Conservation (phyloP, 176 grass and related monocot species). For the Pontederia paniculata region DNA sequence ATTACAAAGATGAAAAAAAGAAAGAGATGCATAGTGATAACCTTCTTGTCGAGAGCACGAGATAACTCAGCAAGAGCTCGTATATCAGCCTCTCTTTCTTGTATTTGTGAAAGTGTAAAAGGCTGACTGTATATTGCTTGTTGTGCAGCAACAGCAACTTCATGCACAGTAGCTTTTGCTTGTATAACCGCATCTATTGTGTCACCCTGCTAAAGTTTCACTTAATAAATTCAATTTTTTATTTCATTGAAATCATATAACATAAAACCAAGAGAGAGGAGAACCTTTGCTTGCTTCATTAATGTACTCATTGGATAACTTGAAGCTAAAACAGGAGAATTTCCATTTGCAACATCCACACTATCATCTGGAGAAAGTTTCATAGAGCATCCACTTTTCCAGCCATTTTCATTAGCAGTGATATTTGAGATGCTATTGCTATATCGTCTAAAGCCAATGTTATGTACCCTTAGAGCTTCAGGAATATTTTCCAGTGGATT, state of each 20-base stretch:
- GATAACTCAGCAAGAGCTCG: constrained; percentile 93
- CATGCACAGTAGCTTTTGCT: constrained; percentile 66
- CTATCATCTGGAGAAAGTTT: constrained; percentile 38
- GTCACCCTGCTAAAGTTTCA: constrained; percentile 42
- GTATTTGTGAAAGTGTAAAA: constrained; percentile 78
- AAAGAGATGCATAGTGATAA: constrained; percentile 9
- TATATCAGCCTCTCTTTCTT: constrained; percentile 98
- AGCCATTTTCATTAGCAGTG: constrained; percentile 50
- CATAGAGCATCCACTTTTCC: constrained; percentile 27
- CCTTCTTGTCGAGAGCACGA: constrained; percentile 90
- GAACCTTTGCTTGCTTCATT: constrained; percentile 62
- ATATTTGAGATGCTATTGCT: constrained; percentile 41
- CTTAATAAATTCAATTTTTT: constrained; percentile 12
- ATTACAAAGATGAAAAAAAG: too few species aligned
- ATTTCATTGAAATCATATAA: constrained; percentile 11
- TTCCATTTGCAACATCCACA: constrained; percentile 32
- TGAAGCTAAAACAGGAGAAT: constrained; percentile 28
- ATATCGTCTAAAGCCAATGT: constrained; percentile 34
- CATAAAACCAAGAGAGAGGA: constrained; percentile 11
- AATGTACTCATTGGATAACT: constrained; percentile 52
- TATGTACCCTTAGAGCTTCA: constrained; percentile 51
- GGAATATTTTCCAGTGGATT: constrained; percentile 85
- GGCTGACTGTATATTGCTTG: constrained; percentile 84
- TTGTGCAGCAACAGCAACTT: constrained; percentile 55
- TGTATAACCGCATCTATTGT: constrained; percentile 67